Conservation (phyloP, 371 early-diverging fungal genomes). For the Lichtheimia ornata region DNA sequence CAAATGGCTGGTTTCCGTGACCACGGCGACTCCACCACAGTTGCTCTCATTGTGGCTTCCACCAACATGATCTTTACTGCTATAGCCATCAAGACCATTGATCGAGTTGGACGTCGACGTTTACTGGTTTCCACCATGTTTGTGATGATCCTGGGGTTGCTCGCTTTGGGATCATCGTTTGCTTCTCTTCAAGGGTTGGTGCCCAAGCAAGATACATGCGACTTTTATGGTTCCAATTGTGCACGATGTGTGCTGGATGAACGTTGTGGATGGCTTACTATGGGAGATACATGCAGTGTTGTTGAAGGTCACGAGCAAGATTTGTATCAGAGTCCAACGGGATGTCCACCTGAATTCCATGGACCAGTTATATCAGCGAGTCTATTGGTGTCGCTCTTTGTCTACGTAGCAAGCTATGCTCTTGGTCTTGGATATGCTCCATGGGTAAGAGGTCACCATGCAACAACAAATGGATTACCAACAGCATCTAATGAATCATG, state of each 20-base stretch:
- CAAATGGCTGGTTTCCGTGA: slow-evolving; percentile 65
- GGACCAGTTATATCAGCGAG: slow-evolving; percentile 34
- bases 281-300: slow-evolving; percentile 25
- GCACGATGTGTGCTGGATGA: slow-evolving; percentile 69
- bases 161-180: slow-evolving; percentile 62
- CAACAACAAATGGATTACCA: neutral
- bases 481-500: neutral
- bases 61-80: slow-evolving; percentile 62
- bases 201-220: slow-evolving; percentile 49
- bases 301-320: slow-evolving; percentile 19
- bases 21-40: slow-evolving; percentile 54
- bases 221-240: slow-evolving; percentile 54
- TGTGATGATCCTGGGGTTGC: slow-evolving; percentile 55
- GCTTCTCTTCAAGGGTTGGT: slow-evolving; percentile 60
- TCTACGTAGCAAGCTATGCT: slow-evolving; percentile 67
- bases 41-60: slow-evolving; percentile 60
- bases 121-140: slow-evolving; percentile 62
- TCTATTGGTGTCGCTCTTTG: slow-evolving; percentile 38
- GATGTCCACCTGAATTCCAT: slow-evolving; percentile 31
- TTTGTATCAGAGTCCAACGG: slow-evolving; percentile 32
- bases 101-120: slow-evolving; percentile 59
- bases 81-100: slow-evolving; percentile 58
- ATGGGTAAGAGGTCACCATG: slow-evolving; percentile 21
- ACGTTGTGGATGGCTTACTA: slow-evolving; percentile 52
- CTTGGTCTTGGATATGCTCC: slow-evolving; percentile 68